These are phyloP conservation scores for Gigaspora rosea DNA, from an alignment of 192 early-diverging fungal genomes.

Conservation along the genomic window DNA sequence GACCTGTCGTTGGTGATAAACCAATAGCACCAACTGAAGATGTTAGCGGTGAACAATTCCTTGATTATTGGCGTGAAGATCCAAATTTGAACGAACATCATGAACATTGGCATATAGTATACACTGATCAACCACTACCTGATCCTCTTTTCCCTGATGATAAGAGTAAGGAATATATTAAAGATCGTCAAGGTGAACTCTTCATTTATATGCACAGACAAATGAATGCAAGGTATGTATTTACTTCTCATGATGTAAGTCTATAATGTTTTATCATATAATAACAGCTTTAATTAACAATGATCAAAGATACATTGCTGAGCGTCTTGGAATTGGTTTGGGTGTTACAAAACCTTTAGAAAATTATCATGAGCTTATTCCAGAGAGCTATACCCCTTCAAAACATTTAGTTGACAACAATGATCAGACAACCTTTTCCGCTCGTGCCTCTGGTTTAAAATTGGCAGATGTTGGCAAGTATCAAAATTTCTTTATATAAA, in stretches of 20 bases:
- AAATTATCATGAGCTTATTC: not conserved
- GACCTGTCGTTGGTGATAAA: not conserved
- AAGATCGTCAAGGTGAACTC: not conserved
- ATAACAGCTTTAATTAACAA: not conserved
- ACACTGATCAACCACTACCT: not conserved
- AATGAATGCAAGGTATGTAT: not conserved
- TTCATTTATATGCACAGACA: conserved; percentile 6
- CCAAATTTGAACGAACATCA: conserved; percentile 9
- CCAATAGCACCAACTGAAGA: not conserved
- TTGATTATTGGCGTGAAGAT: not conserved
- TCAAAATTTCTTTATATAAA: too few relatives aligned
- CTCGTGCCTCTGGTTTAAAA: too few relatives aligned
- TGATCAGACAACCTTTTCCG: too few relatives aligned
- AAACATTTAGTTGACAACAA: too few relatives aligned
- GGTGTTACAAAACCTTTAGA: not conserved
- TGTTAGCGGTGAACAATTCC: not conserved
- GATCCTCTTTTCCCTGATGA: not conserved
- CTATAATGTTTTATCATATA: not conserved
- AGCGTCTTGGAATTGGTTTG: not conserved
- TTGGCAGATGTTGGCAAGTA: too few relatives aligned
- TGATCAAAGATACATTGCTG: not conserved
- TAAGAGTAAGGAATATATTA: not conserved
- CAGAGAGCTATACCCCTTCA: not conserved
- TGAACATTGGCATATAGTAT: conserved; percentile 1
- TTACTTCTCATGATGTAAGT: not conserved